Evolutionary conservation across 2,329 filamentous ascomycete species (phyloP).

Genomic region (Ploettnerulaceae sp.): DNA sequence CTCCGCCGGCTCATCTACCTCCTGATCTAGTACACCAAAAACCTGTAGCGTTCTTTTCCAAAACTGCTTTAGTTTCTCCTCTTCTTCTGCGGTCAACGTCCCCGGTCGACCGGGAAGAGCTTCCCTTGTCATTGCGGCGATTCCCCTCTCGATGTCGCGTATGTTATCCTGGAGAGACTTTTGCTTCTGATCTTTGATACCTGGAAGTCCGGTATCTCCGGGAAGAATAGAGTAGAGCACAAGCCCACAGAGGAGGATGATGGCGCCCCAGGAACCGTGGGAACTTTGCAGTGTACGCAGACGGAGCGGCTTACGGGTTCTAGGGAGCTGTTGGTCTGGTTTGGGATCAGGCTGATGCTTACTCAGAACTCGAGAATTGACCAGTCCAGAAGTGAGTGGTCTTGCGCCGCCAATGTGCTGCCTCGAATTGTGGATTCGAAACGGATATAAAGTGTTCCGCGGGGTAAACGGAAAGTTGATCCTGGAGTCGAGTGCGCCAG

Average conservation of each 20-base stretch:
- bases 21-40: slow-evolving; percentile 54
- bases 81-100: slow-evolving; percentile 84
- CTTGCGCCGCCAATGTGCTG: slow-evolving; percentile 4
- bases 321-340: not conserved
- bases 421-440: not conserved
- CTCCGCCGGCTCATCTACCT: slow-evolving; percentile 22
- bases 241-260: not conserved
- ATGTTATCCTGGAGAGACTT: not conserved
- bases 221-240: not conserved
- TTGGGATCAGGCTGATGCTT: not conserved
- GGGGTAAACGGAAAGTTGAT: not conserved
- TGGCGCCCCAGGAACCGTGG: not conserved
- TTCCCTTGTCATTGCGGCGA: slow-evolving; percentile 39
- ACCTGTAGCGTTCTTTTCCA: slow-evolving; percentile 75
- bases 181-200: not conserved
- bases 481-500: not conserved
- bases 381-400: not conserved
- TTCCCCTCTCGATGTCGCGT: slow-evolving; percentile 12
- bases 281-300: not conserved
- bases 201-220: not conserved
- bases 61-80: slow-evolving; percentile 80
- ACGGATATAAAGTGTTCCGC: not conserved
- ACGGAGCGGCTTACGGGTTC: not conserved
- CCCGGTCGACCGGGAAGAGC: slow-evolving; percentile 68
- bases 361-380: not conserved